Evolutionary conservation across 495 filamentous ascomycete genomes (phyloP).

Genomic region (Xylaria scruposa): DNA sequence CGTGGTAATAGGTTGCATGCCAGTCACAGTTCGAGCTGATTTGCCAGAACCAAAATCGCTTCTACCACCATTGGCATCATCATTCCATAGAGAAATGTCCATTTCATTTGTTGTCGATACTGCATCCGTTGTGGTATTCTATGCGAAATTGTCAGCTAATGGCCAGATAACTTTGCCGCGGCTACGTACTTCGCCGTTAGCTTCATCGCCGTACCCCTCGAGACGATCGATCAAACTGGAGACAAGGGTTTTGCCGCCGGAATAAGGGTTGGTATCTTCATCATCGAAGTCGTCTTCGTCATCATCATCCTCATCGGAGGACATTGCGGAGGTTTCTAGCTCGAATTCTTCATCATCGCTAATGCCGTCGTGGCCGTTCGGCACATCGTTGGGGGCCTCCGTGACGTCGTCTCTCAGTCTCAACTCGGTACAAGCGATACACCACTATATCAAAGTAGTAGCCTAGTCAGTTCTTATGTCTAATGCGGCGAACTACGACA

Average conservation of each 20-base stretch:
- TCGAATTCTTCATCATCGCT: background rate
- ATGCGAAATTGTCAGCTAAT: conserved; percentile 11
- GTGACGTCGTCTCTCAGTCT: conserved; percentile 29
- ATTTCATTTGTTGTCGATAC: background rate
- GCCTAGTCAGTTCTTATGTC: conserved; percentile 23
- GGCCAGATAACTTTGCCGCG: background rate
- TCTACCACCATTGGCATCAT: background rate
- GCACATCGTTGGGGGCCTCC: conserved; percentile 28
- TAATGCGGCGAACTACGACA: background rate
- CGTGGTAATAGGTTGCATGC: background rate
- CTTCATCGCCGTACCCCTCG: conserved; percentile 10
- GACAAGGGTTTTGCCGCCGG: background rate
- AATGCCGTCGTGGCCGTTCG: background rate
- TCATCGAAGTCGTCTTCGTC: background rate
- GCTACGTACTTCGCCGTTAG: background rate
- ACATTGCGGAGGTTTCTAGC: background rate
- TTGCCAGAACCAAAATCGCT: background rate
- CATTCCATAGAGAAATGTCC: background rate
- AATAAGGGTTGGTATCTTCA: background rate
- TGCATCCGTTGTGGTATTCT: conserved; percentile 6
- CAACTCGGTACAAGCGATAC: conserved; percentile 61
- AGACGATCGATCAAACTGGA: conserved; percentile 3
- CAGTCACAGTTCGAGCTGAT: background rate
- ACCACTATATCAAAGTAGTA: conserved; percentile 51
- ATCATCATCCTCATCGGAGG: background rate